Base-by-base conservation (phyloP, 345 rosid species). In the Boechera divaricarpa region DNA sequence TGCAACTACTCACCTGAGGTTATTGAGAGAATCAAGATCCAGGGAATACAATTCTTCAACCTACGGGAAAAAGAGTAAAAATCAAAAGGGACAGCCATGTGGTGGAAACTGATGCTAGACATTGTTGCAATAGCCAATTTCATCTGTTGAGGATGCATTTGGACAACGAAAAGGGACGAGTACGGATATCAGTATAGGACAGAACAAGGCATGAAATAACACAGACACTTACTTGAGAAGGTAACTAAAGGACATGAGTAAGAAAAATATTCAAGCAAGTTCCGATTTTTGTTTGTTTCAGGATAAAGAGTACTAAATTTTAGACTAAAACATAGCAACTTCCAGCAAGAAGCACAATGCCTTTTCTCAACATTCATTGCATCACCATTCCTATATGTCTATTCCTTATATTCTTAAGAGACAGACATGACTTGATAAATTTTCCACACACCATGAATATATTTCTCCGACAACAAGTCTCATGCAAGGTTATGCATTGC, bases 1-100 rank as follows among this genome's bases (percentile, higher is more conserved):
- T 67, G 62, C 5, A 72, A 56, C 72, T 68, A 74, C 82, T 49
- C 63, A 94, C 99, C 93, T 88, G 74, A 92, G 94, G 82, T 77
- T 87, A 78, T 91, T 86, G 69, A 95, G 90, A 81, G 91, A 84
- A 77, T 95, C 97, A 74, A 87, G 82, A 80, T 95, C 98, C 87
- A 95, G 80, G 13, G 98, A 92, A 73, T 95, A 95, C 86, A 92
- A 67, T 72, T 95, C 98, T 78, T 95, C 99, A 73, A 95, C 99
- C 99, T 95, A 89, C 42, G 15, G 49, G 68, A 60, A 58, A 38
- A 69, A n/a, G 24, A 64, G 29, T 26, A 31, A 10, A 63, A 0
- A 29, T 13, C 5, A 6, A 63, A 12, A 45, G 6, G 42, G 36
- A 29, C 16, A 6, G 9, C 24, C 11, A 59, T 52, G 35, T 49